These are phyloP conservation scores for Sporisorium graminicola DNA, from an alignment of 1,284 basidiomycete species.

Conservation along the genomic window DNA sequence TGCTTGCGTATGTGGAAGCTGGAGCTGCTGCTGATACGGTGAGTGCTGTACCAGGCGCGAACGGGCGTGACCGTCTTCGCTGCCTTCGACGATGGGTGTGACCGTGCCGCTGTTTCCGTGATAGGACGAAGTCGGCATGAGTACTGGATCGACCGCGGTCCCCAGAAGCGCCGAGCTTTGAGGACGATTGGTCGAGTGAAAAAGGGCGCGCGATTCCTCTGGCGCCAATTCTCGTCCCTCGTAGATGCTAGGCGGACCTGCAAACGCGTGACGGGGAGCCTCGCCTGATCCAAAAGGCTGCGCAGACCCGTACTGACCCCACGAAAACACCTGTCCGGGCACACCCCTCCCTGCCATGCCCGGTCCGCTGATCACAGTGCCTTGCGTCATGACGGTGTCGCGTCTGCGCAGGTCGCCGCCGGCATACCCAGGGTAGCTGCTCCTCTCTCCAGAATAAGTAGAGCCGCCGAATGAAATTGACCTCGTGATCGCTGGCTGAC, in stretches of 20 bases:
- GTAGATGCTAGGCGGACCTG: slow-evolving; percentile 59
- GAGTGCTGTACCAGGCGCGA: slow-evolving; percentile 11
- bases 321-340: slow-evolving; percentile 59
- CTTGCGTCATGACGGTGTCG: slow-evolving; percentile 62
- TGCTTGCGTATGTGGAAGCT: slow-evolving; percentile 3
- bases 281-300: slow-evolving; percentile 44
- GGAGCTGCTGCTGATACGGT: slow-evolving; percentile 18
- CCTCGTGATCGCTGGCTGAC: slow-evolving; percentile 31
- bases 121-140: slow-evolving; percentile 29
- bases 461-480: slow-evolving; percentile 47
- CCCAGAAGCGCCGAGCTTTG: slow-evolving; percentile 46
- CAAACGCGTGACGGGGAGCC: slow-evolving; percentile 52
- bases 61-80: slow-evolving; percentile 26
- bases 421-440: slow-evolving; percentile 32
- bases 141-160: slow-evolving; percentile 34
- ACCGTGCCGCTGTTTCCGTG: slow-evolving; percentile 39
- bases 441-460: slow-evolving; percentile 27
- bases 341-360: slow-evolving; percentile 65
- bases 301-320: slow-evolving; percentile 56
- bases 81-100: slow-evolving; percentile 38
- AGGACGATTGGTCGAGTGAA: slow-evolving; percentile 53
- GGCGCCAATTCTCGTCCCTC: slow-evolving; percentile 47
- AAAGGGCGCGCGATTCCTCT: slow-evolving; percentile 51
- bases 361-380: slow-evolving; percentile 54
- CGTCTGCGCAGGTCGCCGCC: slow-evolving; percentile 49